A percentile compares a stretch with the other conserved stretches of the same genome.
These are phyloP conservation scores for Carallia brachiata DNA, from an alignment of 345 rosid species.

Conservation along the genomic window DNA sequence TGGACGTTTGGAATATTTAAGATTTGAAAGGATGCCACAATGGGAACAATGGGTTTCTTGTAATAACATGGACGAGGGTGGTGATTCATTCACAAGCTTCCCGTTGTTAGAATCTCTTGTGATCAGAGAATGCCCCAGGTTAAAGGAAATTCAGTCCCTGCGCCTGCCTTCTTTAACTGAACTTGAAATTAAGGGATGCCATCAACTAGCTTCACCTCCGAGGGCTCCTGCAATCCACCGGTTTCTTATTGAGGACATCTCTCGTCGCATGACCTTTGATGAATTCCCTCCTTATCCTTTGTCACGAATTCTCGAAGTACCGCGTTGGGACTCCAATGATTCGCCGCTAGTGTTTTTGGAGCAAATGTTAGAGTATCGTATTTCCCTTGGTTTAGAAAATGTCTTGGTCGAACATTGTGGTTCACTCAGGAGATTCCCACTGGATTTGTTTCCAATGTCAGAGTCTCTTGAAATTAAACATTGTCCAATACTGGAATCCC, in stretches of 20 bases:
- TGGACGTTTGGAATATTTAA: too few relatives aligned
- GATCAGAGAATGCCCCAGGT: not conserved
- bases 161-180: not conserved
- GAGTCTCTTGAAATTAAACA: not conserved
- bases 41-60: not conserved
- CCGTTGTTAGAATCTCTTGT: not conserved
- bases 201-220: too few relatives aligned
- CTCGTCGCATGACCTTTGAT: not conserved
- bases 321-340: not conserved
- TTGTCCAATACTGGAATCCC: constrained; percentile 2
- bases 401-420: not conserved
- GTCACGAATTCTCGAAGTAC: too few relatives aligned
- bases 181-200: not conserved
- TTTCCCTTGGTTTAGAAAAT: not conserved
- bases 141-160: not conserved
- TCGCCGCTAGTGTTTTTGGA: not conserved
- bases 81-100: not conserved
- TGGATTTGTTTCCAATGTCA: not conserved
- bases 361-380: not conserved
- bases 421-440: not conserved
- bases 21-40: not conserved
- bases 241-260: not conserved
- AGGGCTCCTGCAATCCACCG: not conserved
- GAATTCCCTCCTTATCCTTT: not conserved
- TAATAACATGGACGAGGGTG: not conserved